Base-by-base conservation (phyloP, 129 eudicot species). In the Lonicera japonica region DNA sequence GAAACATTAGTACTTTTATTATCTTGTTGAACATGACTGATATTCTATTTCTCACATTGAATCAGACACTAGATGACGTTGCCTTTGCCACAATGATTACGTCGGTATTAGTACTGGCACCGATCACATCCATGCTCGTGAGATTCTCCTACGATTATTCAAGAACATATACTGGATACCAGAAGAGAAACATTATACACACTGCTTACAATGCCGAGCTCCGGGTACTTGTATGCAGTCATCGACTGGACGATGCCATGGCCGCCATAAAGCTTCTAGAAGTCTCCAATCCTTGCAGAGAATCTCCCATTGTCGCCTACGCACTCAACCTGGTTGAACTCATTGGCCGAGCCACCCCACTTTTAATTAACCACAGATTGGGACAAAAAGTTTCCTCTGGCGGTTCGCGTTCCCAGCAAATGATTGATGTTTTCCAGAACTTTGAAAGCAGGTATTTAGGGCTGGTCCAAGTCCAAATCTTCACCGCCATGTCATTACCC, bases 311-410 rank as follows among this genome's bases (percentile, higher is more conserved):
- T 0, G 60, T 70, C 0, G 59, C 70, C 9, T 67, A 77, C 17
- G 77, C 76, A 5, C 72, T 82, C 43, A 79, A 73, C 59, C 70
- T 82, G n/a, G 70, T 73, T n/a, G 82, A 82, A 46, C 78, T 82
- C 15, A 75, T 61, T 8, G 87, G 87, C 5, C 74, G 72, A 21
- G 66, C 83, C 7, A 64, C 66, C 5, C 83, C 87, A 12, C 64
- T 73, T 17, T 78, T 77, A 2, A 77, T 82, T 25, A 59, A 79
- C 56, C 87, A 82, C 40, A 62, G 70, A 11, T 25, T 77, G 51
- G 83, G 82, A 17, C 75, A 77, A 24, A 77, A 67, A 11, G 54
- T 60, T 2, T 14, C 67, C 8, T 21, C 77, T 0, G 11, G 51
- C 16, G 70, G 67, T 10, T 24, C 66, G 11, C 78, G 81, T n/a